Evolutionary conservation across 2,329 filamentous ascomycete genomes (phyloP), one percentile per base, ranked within the genome.

Genomic region (Aspergillus intermedius): DNA sequence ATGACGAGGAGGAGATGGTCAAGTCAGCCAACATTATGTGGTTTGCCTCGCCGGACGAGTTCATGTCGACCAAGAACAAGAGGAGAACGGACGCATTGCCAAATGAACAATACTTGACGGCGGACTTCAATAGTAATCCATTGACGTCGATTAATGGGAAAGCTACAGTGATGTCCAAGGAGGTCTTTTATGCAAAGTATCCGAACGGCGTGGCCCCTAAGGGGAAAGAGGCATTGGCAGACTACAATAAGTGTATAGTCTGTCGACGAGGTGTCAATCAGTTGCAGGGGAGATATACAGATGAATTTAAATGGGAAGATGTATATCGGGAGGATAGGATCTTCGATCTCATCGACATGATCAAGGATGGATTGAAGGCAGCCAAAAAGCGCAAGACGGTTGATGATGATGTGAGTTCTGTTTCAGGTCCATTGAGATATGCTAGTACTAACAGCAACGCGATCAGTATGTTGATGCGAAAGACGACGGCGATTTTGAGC

Each of bases 11-110:
- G 15, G 58, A 62, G 41, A 41, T 62, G 23, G 46, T 70, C 54
- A 96, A 89, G 75, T 83, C 84, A 22, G 91, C 87, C 48, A 87
- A 86, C 54, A 93, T 98, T 63, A 85, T 96, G 78, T 98, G 93
- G 93, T 96, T 98, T 65, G 71, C 70, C 19, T 90, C 88, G 0
- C 89, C 88, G 0, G 87, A 95, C 60, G 87, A 86, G 61, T 91
- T 97, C 70, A 88, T 96, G 52, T 81, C 85, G 23, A 93, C 88
- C 60, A 86, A 84, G 63, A 80, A 82, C 49, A 91, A 88, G 71
- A 95, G 93, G 72, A 78, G 89, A 61, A 78, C 75, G 10, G 93
- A 98, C 69, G 88, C 82, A 50, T 68, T 94, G 46, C 81, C 81
- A 77, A 94, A 95, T 62, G 93, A 98, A 68, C 77, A 96, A 12